Conservation (phyloP, 2,329 filamentous ascomycete genomes). For the Trichoderma harzianum region DNA sequence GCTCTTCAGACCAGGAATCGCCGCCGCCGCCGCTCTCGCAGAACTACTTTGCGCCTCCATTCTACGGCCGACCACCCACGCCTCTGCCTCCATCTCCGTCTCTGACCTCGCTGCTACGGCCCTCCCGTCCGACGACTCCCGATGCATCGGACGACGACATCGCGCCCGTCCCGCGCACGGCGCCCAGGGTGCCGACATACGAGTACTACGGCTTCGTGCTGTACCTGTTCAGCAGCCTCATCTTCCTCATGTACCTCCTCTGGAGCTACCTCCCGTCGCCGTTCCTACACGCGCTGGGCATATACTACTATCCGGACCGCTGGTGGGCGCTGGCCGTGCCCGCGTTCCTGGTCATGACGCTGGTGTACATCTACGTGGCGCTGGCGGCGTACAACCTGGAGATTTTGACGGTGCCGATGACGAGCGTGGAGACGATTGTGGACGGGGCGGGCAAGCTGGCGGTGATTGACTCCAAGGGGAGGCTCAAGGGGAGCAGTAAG, state of each 20-base stretch:
- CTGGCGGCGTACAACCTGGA: slow-evolving; percentile 88
- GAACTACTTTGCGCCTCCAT: slow-evolving; percentile 71
- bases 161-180: slow-evolving; percentile 79
- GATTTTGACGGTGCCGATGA: slow-evolving; percentile 77
- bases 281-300: slow-evolving; percentile 87
- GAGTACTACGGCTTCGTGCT: slow-evolving; percentile 99
- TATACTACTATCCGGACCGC: slow-evolving; percentile 93
- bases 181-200: slow-evolving; percentile 95
- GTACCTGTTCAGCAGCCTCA: slow-evolving; percentile 81
- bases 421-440: slow-evolving; percentile 81
- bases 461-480: slow-evolving; percentile 69
- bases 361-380: slow-evolving; percentile 92
- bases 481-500: slow-evolving; percentile 38
- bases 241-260: slow-evolving; percentile 68
- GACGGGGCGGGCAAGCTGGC: slow-evolving; percentile 87
- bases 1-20: slow-evolving; percentile 35
- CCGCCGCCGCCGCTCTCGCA: slow-evolving; percentile 47
- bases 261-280: slow-evolving; percentile 93
- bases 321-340: slow-evolving; percentile 97
- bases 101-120: slow-evolving; percentile 84
- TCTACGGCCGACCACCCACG: slow-evolving; percentile 96
- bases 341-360: slow-evolving; percentile 79
- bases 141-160: slow-evolving; percentile 90
- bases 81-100: slow-evolving; percentile 90
- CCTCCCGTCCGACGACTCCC: slow-evolving; percentile 88